Evolutionary conservation across 768 basidiomycete species (phyloP).

Genomic region (Chiua virens): DNA sequence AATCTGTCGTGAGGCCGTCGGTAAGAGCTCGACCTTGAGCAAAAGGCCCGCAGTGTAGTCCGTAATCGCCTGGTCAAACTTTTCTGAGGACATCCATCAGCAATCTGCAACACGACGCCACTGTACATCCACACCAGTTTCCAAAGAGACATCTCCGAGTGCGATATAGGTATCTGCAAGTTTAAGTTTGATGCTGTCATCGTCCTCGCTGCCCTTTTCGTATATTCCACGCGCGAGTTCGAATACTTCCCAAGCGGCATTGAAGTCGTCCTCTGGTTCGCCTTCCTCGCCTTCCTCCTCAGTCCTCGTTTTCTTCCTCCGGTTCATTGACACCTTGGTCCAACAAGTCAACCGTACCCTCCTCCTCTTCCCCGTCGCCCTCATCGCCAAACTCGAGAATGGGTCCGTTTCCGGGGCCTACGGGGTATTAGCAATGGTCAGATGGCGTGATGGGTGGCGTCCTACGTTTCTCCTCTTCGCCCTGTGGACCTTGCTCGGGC

Average conservation of each 20-base stretch:
- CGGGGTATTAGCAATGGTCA: conserved; percentile 14
- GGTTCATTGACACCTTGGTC: conserved; percentile 53
- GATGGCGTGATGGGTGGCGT: background rate
- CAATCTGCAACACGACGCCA: background rate
- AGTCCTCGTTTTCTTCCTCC: conserved; percentile 53
- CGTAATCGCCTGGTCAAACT: conserved; percentile 90
- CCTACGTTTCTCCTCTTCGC: conserved; percentile 42
- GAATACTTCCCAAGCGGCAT: conserved; percentile 97
- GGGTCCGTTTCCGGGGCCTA: conserved; percentile 47
- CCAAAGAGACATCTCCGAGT: conserved; percentile 94
- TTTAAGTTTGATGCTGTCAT: conserved; percentile 69
- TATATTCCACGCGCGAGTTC: conserved; percentile 91
- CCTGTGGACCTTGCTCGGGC: conserved; percentile 47
- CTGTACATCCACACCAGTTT: conserved; percentile 70
- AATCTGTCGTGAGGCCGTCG: conserved; percentile 87
- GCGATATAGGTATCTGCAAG: conserved; percentile 89
- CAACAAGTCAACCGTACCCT: conserved; percentile 63
- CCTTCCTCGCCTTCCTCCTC: conserved; percentile 62
- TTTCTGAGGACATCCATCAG: conserved; percentile 53
- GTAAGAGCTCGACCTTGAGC: conserved; percentile 72
- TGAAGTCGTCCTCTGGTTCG: conserved; percentile 96
- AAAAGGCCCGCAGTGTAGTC: conserved; percentile 81
- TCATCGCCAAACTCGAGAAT: conserved; percentile 83
- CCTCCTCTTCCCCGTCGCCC: conserved; percentile 64
- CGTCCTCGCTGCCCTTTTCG: conserved; percentile 59